Evolutionary conservation across 352 stramenopile genomes (phyloP).

Genomic region (Globisporangium echinulatum): DNA sequence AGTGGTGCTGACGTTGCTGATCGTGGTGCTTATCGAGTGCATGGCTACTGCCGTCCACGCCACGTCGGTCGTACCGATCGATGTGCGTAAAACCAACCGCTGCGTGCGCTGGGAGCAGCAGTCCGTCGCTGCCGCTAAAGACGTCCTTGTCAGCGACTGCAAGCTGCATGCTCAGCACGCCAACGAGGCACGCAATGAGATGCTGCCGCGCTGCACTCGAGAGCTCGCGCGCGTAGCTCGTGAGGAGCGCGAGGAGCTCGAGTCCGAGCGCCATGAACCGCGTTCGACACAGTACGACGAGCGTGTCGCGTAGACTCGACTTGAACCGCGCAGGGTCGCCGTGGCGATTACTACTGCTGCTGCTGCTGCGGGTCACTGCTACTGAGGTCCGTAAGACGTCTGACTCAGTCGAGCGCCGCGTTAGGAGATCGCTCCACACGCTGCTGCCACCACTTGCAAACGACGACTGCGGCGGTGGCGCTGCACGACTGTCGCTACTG

Average conservation of each 20-base stretch:
- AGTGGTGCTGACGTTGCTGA: not conserved
- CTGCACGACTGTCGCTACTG: conserved; percentile 5
- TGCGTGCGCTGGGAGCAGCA: conserved; percentile 1
- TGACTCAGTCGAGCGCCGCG: not conserved
- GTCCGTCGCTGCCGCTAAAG: conserved; percentile 7
- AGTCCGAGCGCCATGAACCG: conserved; percentile 69
- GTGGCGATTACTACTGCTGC: not conserved
- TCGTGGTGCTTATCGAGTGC: not conserved
- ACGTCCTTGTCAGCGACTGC: conserved; percentile 58
- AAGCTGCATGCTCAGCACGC: conserved; percentile 38
- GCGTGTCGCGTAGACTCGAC: conserved; percentile 25
- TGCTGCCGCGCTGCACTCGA: conserved; percentile 34
- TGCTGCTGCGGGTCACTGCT: conserved; percentile 5
- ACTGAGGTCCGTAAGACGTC: no score
- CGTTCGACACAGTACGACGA: conserved; percentile 49
- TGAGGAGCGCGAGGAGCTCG: conserved; percentile 59
- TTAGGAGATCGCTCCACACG: not conserved
- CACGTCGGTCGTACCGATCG: not conserved
- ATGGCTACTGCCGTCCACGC: no score
- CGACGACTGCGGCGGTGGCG: not conserved
- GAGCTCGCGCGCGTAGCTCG: conserved; percentile 53
- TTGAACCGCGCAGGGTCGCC: conserved; percentile 11
- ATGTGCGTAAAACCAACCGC: not conserved
- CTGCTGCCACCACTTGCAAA: not conserved
- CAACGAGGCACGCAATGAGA: conserved; percentile 60